phyloP scores from a whole-genome alignment of 148 eudicot species.

The Linanthus parryae region DNA sequence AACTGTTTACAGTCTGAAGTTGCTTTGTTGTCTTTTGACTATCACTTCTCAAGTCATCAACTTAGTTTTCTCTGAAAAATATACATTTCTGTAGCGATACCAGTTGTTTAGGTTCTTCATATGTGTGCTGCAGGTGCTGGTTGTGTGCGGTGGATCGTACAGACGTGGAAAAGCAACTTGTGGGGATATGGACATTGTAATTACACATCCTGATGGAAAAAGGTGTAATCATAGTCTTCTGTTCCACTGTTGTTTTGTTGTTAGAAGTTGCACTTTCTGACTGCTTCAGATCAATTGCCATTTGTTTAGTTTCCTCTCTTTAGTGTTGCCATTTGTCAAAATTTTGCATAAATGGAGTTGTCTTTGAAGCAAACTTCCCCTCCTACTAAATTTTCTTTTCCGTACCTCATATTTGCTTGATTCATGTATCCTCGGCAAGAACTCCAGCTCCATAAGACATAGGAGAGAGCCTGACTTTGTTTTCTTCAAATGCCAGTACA shows the following conservation, averaged over 20 bases:
- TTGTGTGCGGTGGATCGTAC: constrained; percentile 93
- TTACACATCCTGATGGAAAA: constrained; percentile 92
- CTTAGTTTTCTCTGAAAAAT: not conserved
- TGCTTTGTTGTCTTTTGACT: not conserved
- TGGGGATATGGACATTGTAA: constrained; percentile 90
- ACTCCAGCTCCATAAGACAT: not conserved
- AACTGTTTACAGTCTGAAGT: not conserved
- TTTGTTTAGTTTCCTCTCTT: not conserved
- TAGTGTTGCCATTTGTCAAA: too few relatives aligned
- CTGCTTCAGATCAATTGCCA: too few relatives aligned
- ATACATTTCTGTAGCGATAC: not conserved
- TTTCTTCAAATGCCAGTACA: not conserved
- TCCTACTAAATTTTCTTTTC: too few relatives aligned
- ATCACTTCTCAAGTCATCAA: not conserved
- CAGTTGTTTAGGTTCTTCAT: not conserved
- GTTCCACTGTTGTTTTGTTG: too few relatives aligned
- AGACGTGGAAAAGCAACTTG: constrained; percentile 94
- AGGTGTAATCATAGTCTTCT: too few relatives aligned
- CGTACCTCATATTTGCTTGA: not conserved
- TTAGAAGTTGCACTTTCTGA: too few relatives aligned
- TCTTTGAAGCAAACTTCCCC: not conserved
- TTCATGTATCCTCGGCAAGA: not conserved
- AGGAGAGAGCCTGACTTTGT: not conserved
- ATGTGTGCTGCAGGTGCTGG: constrained; percentile 39
- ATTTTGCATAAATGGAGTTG: too few relatives aligned